Percentiles rank a stretch among this genome's conserved stretches.
Evolutionary conservation across 1,284 basidiomycete species (phyloP).

Genomic region (Cerioporus squamosus): DNA sequence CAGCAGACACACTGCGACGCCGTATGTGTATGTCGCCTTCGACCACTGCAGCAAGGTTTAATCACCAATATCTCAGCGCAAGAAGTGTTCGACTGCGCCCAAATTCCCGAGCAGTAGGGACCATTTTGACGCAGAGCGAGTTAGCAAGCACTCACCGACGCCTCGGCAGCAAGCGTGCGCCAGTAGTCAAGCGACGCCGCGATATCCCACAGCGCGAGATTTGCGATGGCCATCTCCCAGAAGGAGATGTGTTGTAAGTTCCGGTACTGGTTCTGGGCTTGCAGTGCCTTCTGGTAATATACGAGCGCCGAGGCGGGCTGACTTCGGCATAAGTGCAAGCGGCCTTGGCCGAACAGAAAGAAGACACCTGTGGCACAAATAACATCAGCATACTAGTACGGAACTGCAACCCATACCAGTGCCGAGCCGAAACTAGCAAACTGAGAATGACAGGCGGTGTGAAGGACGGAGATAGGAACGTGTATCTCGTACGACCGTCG

Average conservation of each 20-base stretch:
- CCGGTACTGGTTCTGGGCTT: slow-evolving; percentile 67
- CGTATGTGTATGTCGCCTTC: slow-evolving; percentile 85
- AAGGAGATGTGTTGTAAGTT: slow-evolving; percentile 77
- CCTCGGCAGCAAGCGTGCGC: slow-evolving; percentile 71
- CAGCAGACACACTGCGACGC: slow-evolving; percentile 65
- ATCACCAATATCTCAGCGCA: too few relatives aligned
- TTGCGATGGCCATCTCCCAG: slow-evolving; percentile 88
- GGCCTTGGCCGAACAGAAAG: slow-evolving; percentile 93
- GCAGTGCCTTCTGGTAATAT: slow-evolving; percentile 71
- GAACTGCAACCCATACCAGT: not conserved
- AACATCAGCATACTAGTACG: not conserved
- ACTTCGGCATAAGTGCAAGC: slow-evolving; percentile 78
- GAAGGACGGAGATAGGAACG: not conserved
- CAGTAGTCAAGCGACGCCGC: slow-evolving; percentile 69
- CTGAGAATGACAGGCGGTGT: not conserved
- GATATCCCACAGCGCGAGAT: slow-evolving; percentile 73
- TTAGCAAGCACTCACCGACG: slow-evolving; percentile 52
- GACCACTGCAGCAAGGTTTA: slow-evolving; percentile 66
- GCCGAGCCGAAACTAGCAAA: not conserved
- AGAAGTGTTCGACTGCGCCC: not conserved
- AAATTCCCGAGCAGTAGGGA: too few relatives aligned
- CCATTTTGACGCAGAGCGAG: too few relatives aligned
- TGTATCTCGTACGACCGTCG: not conserved
- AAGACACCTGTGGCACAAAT: slow-evolving; percentile 90
- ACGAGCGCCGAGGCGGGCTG: slow-evolving; percentile 78